phyloP scores from a whole-genome alignment of 495 filamentous ascomycete genomes.

The Terfezia claveryi region DNA sequence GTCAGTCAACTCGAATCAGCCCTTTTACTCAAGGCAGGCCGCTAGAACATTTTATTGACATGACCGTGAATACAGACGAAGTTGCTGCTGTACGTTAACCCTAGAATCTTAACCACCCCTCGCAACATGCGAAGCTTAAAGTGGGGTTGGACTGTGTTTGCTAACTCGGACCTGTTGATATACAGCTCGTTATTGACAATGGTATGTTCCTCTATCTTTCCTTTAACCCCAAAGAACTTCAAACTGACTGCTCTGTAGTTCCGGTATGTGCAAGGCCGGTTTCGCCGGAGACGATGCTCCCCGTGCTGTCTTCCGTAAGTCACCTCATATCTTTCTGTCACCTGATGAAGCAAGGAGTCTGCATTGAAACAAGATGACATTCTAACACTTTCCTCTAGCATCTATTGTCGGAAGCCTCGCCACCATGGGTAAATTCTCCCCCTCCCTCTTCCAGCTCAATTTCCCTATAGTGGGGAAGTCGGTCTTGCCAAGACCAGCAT shows the following conservation, averaged over 20 bases:
- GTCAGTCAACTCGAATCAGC: slow-evolving; percentile 30
- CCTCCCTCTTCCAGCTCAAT: slow-evolving; percentile 5
- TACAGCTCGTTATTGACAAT: slow-evolving; percentile 97
- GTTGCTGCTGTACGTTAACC: slow-evolving; percentile 49
- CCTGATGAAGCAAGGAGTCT: slow-evolving; percentile 1
- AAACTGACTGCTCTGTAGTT: slow-evolving; percentile 33
- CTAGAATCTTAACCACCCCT: neutral
- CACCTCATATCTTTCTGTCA: slow-evolving; percentile 6
- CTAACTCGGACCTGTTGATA: slow-evolving; percentile 8
- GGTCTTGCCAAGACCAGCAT: slow-evolving; percentile 20
- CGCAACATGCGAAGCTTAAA: neutral
- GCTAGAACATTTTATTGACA: too few relatives aligned
- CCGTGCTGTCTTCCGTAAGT: slow-evolving; percentile 99
- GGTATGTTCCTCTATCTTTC: slow-evolving; percentile 43
- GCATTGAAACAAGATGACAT: neutral
- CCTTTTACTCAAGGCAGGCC: slow-evolving; percentile 16
- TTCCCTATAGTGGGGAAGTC: neutral
- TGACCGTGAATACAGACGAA: slow-evolving; percentile 51
- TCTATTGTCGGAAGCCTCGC: slow-evolving; percentile 97
- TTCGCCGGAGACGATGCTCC: slow-evolving; percentile 99
- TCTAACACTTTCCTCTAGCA: slow-evolving; percentile 32
- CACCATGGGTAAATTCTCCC: slow-evolving; percentile 95
- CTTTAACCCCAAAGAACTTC: neutral
- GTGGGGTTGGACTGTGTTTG: slow-evolving; percentile 8
- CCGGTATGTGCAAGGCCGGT: slow-evolving; percentile 99